Base-by-base conservation (phyloP, 306 rosid genomes). In the Inga leiocalycina region DNA sequence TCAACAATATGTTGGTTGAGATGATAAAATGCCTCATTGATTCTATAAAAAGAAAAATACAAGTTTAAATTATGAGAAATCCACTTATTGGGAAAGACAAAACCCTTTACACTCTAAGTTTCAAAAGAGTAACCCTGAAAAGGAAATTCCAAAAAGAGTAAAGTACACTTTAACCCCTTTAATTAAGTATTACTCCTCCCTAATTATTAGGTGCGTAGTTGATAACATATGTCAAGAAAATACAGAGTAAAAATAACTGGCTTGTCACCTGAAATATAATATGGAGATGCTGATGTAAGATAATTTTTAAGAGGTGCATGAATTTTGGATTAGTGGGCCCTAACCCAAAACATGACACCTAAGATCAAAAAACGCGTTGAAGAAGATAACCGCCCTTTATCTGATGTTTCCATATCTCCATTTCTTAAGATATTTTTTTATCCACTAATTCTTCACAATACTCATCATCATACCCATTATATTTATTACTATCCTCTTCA, bases 291-390 rank as follows among this genome's bases (percentile, higher is more conserved):
- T 85, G 85, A 87, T 70, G 10, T 75, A 56, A 76, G 84, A 79
- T 30, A 20, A 49, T 16, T 56, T 74, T 9, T 51, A 10, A 9
- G 41, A 71, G 69, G 71, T 82, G 68, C 73, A 37, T 13, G 85
- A 77, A 85, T 80, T 77, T 82, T 80, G 69, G 80, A 85, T 82
- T 57, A 57, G 83, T 85, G 82, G 77, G 43, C 49, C 69, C 54
- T 10, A 30, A 73, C 68, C 45, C 61, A 56, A 45, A 43, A 13
- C 14, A 49, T 79, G 88, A 85, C 92, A 91, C 92, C 86, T 87
- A 84, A 64, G 82, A 64, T 80, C 84, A 8, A 80, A 91, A 91
- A 90, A 86, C 95, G 93, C 93, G 95, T 91, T 34, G 8, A 80
- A 90, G 88, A 90, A 87, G 78, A 57, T 51, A 44, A 14, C 43